phyloP scores from a whole-genome alignment of 352 stramenopile genomes.

The Pythium dissimile region DNA sequence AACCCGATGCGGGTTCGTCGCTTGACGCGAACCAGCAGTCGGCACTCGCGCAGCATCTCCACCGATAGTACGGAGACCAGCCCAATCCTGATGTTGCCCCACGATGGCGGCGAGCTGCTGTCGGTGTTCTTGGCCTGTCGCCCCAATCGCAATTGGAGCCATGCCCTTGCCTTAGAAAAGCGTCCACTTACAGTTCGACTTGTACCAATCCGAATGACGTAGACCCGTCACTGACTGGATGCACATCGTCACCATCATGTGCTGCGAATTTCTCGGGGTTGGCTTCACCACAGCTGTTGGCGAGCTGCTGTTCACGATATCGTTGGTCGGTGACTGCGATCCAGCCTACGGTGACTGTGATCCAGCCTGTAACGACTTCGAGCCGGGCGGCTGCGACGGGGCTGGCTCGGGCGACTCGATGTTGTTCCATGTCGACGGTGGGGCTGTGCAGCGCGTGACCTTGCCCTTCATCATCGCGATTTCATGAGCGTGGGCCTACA shows the following conservation, averaged over 20 bases:
- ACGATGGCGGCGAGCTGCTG: conserved; percentile 1
- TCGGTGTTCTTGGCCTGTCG: conserved; percentile 6
- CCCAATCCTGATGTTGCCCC: not conserved
- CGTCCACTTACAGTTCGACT: conserved; percentile 17
- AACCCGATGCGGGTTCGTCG: conserved; percentile 2
- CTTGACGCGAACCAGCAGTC: conserved; percentile 7
- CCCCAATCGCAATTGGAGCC: not conserved
- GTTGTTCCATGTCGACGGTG: not conserved
- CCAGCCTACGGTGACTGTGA: too few species aligned
- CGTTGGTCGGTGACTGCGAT: not conserved
- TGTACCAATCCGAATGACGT: conserved; percentile 14
- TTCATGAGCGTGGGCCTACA: conserved; percentile 8
- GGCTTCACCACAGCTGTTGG: not conserved
- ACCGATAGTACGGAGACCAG: not conserved
- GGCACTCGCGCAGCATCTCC: conserved; percentile 13
- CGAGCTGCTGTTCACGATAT: not conserved
- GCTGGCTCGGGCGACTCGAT: not conserved
- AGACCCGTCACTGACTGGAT: conserved; percentile 3
- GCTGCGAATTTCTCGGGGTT: not conserved
- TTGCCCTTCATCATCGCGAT: conserved; percentile 8
- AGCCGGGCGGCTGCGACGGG: not conserved
- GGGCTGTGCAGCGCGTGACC: conserved; percentile 3
- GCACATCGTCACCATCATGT: not conserved
- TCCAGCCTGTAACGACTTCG: too few species aligned
- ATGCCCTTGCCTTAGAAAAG: not conserved